Base-by-base conservation (phyloP, 148 eudicot genomes). In the Dysphania ambrosioides region DNA sequence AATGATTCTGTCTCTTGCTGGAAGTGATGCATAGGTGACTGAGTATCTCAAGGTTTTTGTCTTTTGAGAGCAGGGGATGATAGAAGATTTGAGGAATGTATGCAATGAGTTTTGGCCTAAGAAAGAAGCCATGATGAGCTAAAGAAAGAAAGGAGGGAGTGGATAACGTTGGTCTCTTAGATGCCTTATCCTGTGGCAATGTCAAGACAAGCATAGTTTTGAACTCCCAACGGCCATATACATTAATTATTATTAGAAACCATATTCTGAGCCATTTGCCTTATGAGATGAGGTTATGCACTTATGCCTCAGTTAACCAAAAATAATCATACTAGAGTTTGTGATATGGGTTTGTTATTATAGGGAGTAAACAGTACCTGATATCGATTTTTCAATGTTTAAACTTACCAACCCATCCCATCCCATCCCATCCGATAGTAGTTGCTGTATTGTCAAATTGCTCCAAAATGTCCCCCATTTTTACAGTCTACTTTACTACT, bases 1-100 rank as follows among this genome's bases (percentile, higher is more conserved):
- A 56, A 93, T 89, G 30, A 86, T 75, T 75, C 74, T 70, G 84
- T 93, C 98, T 2, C 95, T 86, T 21, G 97, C 87, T 34, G 80
- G 80, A 6, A 68, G 35, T 23, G 77, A 60, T 62, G 83, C 79
- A 66, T 21, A 59, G 41, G 44, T 76, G 13, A 36, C 15, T 27
- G 34, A 2, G 47, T 10, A 29, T 59, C 47, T 72, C 19, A 58
- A 27, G 38, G 8, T 59, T 55, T 75, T 80, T 31, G 68, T 68
- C 13, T 65, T 75, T 70, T 63, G 40, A 13, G 69, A 62, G 70
- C 8, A 31, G 2, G 59, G 76, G 18, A 72, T 1, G 2, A 32
- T 76, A 18, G 73, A 63, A 2, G 66, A 23, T 26, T 12, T 75
- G 53, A 35, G 69, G 38, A 74, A 62, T 6, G 75, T 27, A 9